A percentile compares a stretch with the other conserved stretches of the same genome.
Conservation (phyloP, 306 rosid species). For the Trifolium dubium region DNA sequence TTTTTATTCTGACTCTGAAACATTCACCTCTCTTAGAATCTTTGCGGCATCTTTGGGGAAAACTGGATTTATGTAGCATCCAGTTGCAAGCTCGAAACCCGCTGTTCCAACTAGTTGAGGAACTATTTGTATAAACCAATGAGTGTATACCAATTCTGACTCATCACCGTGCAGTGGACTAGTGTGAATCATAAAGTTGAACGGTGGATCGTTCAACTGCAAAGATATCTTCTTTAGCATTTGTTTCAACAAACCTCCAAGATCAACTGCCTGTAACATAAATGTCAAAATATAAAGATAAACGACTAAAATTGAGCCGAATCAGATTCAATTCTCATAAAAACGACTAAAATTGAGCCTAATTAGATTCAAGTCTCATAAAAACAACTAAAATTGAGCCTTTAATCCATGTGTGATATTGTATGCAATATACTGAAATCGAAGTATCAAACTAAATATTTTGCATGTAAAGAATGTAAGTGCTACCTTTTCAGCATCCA, state of each 20-base stretch:
- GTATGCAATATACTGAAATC: constrained; percentile 6
- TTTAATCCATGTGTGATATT: not conserved
- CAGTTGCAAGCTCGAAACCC: constrained; percentile 79
- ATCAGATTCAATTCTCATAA: not conserved
- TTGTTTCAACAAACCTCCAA: constrained; percentile 76
- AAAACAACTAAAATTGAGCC: not conserved
- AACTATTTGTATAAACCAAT: constrained; percentile 83
- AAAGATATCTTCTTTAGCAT: constrained; percentile 70
- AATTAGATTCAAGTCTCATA: not conserved
- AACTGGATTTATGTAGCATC: constrained; percentile 84
- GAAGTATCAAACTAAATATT: constrained; percentile 24
- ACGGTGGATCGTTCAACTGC: constrained; percentile 86
- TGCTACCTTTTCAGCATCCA: constrained; percentile 64
- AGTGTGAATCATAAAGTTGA: constrained; percentile 82
- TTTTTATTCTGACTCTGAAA: constrained; percentile 36
- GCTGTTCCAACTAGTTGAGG: constrained; percentile 70
- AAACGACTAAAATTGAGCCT: not conserved
- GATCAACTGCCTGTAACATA: constrained; percentile 73
- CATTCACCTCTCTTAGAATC: constrained; percentile 70
- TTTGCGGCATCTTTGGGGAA: constrained; percentile 87
- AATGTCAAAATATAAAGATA: constrained; percentile 27
- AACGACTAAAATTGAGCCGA: not conserved
- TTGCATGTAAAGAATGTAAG: not conserved
- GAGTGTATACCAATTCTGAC: constrained; percentile 57
- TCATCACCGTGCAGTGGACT: constrained; percentile 52